Evolutionary conservation across 495 filamentous ascomycete species (phyloP).

Genomic region (Aspergillus hancockii): DNA sequence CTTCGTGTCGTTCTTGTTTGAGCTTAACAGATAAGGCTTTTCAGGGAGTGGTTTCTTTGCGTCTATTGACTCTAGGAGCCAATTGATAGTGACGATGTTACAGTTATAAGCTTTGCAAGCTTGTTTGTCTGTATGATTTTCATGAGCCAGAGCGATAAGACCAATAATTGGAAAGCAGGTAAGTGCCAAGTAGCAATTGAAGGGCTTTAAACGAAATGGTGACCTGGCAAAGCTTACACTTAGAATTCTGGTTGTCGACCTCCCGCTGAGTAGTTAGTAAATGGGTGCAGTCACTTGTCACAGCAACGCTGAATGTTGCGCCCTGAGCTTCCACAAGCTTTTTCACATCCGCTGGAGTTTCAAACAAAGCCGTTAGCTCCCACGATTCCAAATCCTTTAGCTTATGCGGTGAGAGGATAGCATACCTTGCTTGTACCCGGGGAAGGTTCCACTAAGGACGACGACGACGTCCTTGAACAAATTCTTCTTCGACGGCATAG

Average conservation of each 20-base stretch:
- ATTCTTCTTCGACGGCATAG: slow-evolving; percentile 26
- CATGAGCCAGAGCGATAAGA: not conserved
- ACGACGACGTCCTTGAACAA: slow-evolving; percentile 50
- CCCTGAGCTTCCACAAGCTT: slow-evolving; percentile 47
- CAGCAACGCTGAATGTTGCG: slow-evolving; percentile 44
- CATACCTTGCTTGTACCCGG: slow-evolving; percentile 53
- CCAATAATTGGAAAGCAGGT: too few relatives aligned
- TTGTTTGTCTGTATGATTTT: slow-evolving; percentile 46
- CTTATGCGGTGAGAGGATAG: not conserved
- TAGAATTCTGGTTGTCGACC: slow-evolving; percentile 46
- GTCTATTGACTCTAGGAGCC: slow-evolving; percentile 57
- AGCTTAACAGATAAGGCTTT: slow-evolving; percentile 34
- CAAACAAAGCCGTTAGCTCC: slow-evolving; percentile 19
- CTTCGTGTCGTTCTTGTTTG: slow-evolving; percentile 4
- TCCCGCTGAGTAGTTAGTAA: slow-evolving; percentile 57
- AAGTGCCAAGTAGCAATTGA: not conserved
- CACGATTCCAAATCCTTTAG: too few relatives aligned
- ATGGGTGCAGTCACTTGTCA: slow-evolving; percentile 58
- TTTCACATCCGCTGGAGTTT: slow-evolving; percentile 35
- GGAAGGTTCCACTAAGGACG: slow-evolving; percentile 62
- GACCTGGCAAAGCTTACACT: slow-evolving; percentile 32
- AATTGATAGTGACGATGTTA: slow-evolving; percentile 60
- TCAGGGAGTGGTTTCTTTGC: slow-evolving; percentile 45
- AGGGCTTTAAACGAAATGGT: not conserved
- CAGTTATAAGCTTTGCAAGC: slow-evolving; percentile 46